phyloP scores from a whole-genome alignment of 2,329 filamentous ascomycete species.

The Pseudopithomyces chartarum region DNA sequence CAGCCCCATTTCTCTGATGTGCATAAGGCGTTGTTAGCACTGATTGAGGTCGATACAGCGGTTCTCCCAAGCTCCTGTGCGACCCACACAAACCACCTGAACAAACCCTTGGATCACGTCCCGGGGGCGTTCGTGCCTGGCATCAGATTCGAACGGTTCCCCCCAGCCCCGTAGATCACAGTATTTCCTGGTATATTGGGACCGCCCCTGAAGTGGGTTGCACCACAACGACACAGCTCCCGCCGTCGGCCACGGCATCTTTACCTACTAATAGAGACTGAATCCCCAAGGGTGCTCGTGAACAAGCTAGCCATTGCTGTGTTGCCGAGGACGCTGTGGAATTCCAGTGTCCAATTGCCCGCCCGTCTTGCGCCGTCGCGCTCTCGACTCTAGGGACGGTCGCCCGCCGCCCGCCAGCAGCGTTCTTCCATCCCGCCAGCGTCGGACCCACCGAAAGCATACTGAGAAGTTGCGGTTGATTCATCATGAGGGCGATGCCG shows the following conservation, averaged over 20 bases:
- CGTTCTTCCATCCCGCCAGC: slow-evolving; percentile 2
- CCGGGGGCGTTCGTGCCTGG: slow-evolving; percentile 44
- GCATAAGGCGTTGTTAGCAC: slow-evolving; percentile 46
- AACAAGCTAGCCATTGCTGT: slow-evolving; percentile 32
- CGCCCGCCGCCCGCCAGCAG: slow-evolving; percentile 10
- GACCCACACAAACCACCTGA: slow-evolving; percentile 35
- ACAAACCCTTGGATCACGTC: background rate
- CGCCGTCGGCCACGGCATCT: slow-evolving; percentile 39
- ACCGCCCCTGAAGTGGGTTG: slow-evolving; percentile 45
- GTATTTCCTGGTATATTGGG: slow-evolving; percentile 47
- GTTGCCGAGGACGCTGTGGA: slow-evolving; percentile 43
- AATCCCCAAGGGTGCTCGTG: slow-evolving; percentile 36
- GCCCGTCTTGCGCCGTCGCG: slow-evolving; percentile 28
- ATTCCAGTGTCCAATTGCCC: slow-evolving; percentile 35
- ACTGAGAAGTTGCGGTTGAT: slow-evolving; percentile 6
- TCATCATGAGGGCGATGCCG: slow-evolving; percentile 15
- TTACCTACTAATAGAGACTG: slow-evolving; percentile 41
- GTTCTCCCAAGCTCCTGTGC: slow-evolving; percentile 40
- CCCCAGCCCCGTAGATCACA: slow-evolving; percentile 39
- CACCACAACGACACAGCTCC: slow-evolving; percentile 46
- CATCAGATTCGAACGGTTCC: slow-evolving; percentile 33
- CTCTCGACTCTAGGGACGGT: slow-evolving; percentile 14
- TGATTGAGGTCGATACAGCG: slow-evolving; percentile 41
- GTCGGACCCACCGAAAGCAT: background rate
- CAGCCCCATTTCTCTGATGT: slow-evolving; percentile 42